Conservation (phyloP, 306 rosid genomes). For the Ormosia emarginata region DNA sequence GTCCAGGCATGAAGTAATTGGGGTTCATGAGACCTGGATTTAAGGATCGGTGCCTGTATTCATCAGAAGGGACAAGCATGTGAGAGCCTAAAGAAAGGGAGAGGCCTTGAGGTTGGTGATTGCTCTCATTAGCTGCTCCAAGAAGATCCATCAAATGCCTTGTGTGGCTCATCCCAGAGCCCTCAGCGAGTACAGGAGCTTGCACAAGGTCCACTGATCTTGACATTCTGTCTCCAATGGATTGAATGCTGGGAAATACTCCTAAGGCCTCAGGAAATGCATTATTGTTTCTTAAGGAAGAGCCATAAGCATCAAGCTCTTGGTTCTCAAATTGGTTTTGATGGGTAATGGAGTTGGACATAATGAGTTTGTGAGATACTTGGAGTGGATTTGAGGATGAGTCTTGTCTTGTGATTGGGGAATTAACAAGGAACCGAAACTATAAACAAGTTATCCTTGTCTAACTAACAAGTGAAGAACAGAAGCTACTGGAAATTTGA, state of each 20-base stretch:
- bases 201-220: conserved; percentile 47
- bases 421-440: conserved; percentile 2
- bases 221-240: conserved; percentile 54
- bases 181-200: conserved; percentile 32
- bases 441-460: conserved; percentile 3
- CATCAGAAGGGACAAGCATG: conserved; percentile 52
- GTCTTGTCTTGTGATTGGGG: conserved; percentile 37
- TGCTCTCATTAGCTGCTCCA: conserved; percentile 51
- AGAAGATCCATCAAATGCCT: conserved; percentile 78
- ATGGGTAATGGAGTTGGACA: conserved; percentile 53
- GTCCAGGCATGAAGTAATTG: conserved; percentile 38
- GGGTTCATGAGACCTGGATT: conserved; percentile 45
- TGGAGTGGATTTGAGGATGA: conserved; percentile 39
- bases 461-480: background rate
- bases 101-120: conserved; percentile 51
- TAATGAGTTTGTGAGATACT: conserved; percentile 33
- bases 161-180: conserved; percentile 64
- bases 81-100: conserved; percentile 81
- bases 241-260: conserved; percentile 46
- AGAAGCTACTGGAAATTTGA: background rate
- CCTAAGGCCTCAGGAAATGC: conserved; percentile 38
- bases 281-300: conserved; percentile 32
- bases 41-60: conserved; percentile 39
- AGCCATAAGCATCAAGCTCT: conserved; percentile 52
- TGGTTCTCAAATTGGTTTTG: conserved; percentile 59